Conservation (phyloP, 306 rosid species). For the Castanea sativa region DNA sequence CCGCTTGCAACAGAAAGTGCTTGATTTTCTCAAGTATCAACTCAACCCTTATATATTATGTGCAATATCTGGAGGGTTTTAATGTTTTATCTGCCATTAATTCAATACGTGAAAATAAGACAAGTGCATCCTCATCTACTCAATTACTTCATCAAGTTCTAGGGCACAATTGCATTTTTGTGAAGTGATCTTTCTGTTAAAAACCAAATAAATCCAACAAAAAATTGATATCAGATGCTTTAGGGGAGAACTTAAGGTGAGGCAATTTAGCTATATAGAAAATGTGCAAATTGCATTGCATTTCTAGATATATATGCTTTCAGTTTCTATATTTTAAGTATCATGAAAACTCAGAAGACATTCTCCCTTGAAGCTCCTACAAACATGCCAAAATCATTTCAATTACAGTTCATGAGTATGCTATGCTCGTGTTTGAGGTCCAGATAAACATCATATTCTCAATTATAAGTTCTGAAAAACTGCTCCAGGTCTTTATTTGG, state of each 20-base stretch:
- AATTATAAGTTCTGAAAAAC: neutral
- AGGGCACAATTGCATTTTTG: neutral
- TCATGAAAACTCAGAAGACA: neutral
- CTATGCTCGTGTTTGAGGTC: neutral
- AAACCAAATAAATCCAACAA: neutral
- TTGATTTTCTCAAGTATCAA: constrained; percentile 71
- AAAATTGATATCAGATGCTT: neutral
- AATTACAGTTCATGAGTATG: neutral
- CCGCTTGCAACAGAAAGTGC: constrained; percentile 69
- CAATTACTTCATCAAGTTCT: neutral
- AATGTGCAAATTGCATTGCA: neutral
- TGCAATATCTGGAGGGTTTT: neutral
- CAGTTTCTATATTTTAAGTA: neutral
- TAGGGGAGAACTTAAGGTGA: too few relatives aligned
- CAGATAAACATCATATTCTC: neutral
- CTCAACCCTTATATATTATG: constrained; percentile 3
- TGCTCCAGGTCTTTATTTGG: too few relatives aligned
- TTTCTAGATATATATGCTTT: neutral
- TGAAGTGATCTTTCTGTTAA: neutral
- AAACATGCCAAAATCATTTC: neutral
- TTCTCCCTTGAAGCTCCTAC: neutral
- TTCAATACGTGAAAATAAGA: neutral
- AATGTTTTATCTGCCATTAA: neutral
- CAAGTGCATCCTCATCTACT: neutral
- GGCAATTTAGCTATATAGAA: neutral